Evolutionary conservation across 208 protist genomes (phyloP), one percentile per base, ranked within the genome.

Genomic region (Crithidia bombi): DNA sequence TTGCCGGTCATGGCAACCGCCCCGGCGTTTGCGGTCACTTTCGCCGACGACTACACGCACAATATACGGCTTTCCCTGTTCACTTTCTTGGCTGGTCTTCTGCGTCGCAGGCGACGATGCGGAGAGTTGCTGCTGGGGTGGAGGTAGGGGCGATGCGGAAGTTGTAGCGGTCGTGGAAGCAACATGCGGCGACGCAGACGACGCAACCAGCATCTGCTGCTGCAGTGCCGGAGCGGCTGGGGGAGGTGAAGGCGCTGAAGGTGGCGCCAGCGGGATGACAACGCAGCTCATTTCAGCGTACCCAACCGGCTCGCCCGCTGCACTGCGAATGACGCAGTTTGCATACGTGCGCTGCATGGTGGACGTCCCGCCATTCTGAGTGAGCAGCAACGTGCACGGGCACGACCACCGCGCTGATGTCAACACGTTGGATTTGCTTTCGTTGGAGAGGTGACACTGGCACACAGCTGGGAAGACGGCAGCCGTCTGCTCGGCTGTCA

Each of bases 211-310:
- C 50, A 1, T 19, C 56, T 43, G 32, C 10, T 25, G 57, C 46
- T 33, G 6, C 7, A 38, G 25, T 19, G 30, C 47, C 17, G 46
- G 2, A 11, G 50, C 47, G 3, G 44, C 33, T 2, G 35, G 62
- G 21, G 6, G 35, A 25, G 56, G n/a, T 47, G 57, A 44, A 15
- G 50, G 26, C 47, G 30, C 52, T 15, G 35, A 36, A 46, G 35
- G 55, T 14, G 38, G 38, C 19, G 44, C 33, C 4, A 71, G 49
- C 5, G 59, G 39, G 17, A 92, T 49, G 10, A 96, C 87, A 12
- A 80, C 77, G 62, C 89, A 91, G 39, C 68, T 71, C 92, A 96
- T 93, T 64, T 95, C 79, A 6, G 81, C 92, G 73, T 83, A 90
- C 19, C 92, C 92, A 35, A 95, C 73, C 15, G 75, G 81, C 33